Percentiles rank a stretch among this genome's conserved stretches.
Conservation (phyloP, 768 basidiomycete species). For the Kwoniella mangroviensis region DNA sequence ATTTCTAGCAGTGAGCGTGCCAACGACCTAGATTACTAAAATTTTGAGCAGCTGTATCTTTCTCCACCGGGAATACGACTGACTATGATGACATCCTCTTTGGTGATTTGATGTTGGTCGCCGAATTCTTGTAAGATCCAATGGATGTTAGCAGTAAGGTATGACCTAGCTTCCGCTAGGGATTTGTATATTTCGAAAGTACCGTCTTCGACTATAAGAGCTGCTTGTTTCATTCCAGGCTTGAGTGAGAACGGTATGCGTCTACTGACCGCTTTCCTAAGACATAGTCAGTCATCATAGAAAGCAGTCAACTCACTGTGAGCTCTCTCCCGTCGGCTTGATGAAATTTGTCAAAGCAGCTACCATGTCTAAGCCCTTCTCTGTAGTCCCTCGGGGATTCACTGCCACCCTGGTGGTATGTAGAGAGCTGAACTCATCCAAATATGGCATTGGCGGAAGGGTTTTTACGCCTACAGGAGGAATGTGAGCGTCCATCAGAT, state of each 20-base stretch:
- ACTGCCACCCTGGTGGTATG: constrained; percentile 28
- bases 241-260: constrained; percentile 69
- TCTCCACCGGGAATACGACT: constrained; percentile 8
- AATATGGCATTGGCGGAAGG: constrained; percentile 32
- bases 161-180: constrained; percentile 69
- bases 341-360: constrained; percentile 63
- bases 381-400: constrained; percentile 36
- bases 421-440: constrained; percentile 35
- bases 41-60: too few relatives aligned
- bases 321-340: constrained; percentile 33
- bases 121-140: constrained; percentile 67
- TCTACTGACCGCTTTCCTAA: constrained; percentile 59
- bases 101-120: constrained; percentile 60
- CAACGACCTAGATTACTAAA: constrained; percentile 58
- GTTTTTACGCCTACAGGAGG: constrained; percentile 61
- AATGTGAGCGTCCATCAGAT: constrained; percentile 69
- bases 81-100: constrained; percentile 67
- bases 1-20: constrained; percentile 71
- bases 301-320: constrained; percentile 31
- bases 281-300: constrained; percentile 58
- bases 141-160: constrained; percentile 75
- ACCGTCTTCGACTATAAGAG: constrained; percentile 72
- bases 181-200: constrained; percentile 71
- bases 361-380: constrained; percentile 61
- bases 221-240: constrained; percentile 69